A percentile compares a stretch with the other conserved stretches of the same genome.
Evolutionary conservation across 2,329 filamentous ascomycete genomes (phyloP).

Genomic region (Stagonosporopsis chrysanthemi): DNA sequence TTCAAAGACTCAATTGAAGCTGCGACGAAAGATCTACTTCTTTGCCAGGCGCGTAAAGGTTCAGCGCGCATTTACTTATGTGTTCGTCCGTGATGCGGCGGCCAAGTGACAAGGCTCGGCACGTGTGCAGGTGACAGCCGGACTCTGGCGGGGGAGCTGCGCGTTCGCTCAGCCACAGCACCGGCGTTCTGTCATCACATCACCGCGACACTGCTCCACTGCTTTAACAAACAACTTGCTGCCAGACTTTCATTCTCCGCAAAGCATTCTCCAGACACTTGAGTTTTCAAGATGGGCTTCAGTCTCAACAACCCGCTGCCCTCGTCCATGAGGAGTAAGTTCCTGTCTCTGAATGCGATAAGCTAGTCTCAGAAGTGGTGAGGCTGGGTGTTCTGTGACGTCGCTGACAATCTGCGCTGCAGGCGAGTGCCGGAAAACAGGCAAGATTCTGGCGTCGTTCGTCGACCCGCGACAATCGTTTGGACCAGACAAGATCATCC

Average conservation of each 20-base stretch:
- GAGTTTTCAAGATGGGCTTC: slow-evolving; percentile 50
- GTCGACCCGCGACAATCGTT: slow-evolving; percentile 93
- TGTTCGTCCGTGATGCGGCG: background rate
- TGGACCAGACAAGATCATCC: slow-evolving; percentile 96
- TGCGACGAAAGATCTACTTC: too few relatives aligned
- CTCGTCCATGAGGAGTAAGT: slow-evolving; percentile 61
- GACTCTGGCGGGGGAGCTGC: slow-evolving; percentile 9
- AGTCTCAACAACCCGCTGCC: slow-evolving; percentile 63
- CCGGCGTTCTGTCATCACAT: slow-evolving; percentile 16
- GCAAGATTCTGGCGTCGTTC: slow-evolving; percentile 94
- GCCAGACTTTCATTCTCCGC: slow-evolving; percentile 4
- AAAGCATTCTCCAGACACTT: slow-evolving; percentile 2
- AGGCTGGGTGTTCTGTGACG: slow-evolving; percentile 28
- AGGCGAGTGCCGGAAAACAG: slow-evolving; percentile 98
- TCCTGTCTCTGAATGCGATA: slow-evolving; percentile 4
- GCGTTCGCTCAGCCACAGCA: slow-evolving; percentile 18
- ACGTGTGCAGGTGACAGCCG: slow-evolving; percentile 13
- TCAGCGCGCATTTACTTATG: too few relatives aligned
- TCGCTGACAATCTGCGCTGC: slow-evolving; percentile 46
- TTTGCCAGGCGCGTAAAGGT: too few relatives aligned
- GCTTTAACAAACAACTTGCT: background rate
- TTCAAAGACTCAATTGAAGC: too few relatives aligned
- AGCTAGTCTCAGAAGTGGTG: slow-evolving; percentile 7
- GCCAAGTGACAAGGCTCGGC: slow-evolving; percentile 16
- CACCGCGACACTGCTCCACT: slow-evolving; percentile 7